Evolutionary conservation across 352 stramenopile species (phyloP), one percentile per base, ranked within the genome.

Genomic region (Saprolegnia parasitica): DNA sequence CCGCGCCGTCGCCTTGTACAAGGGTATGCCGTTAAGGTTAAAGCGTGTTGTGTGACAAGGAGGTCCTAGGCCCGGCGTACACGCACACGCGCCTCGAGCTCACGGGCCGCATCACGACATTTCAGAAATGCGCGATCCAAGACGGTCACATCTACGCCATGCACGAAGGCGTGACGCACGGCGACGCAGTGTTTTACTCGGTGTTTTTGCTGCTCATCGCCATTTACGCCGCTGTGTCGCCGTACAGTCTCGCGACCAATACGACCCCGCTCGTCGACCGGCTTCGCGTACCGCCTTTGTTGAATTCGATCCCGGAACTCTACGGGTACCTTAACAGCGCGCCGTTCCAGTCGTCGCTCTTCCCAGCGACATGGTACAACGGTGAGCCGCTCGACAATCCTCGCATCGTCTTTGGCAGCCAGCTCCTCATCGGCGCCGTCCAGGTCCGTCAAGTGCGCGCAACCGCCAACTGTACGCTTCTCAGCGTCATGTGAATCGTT

Each of bases 111-210:
- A 71, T 92, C n/a, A 76, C 78, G 35, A 73, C 74, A 47, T 90
- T 90, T 45, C 78, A 90, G n/a, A 86, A 86, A 52, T 90, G 81
- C 60, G 81, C 82, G 57, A 71, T 92, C 2, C 83, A 82, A 56
- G 84, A 92, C 57, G 50, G 76, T 16, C 67, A 71, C 15, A 81
- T 42, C 11, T 67, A 67, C 29, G 58, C 58, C 4, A 39, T 55
- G 58, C 58, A 67, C 21, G 58, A 67, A 23, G 35, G 58, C n/a
- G 9, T 54, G 8, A 67, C 58, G 0, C 49, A 67, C 49, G 58
- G 58, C 58, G 58, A 67, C 58, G 24, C 37, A 4, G 21, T 67
- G 5, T 20, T 67, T 21, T 67, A 67, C 58, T 39, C 58, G n/a
- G 10, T 54, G 18, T 67, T 67, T 35, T 18, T 67, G 16, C 35